Base-by-base conservation (phyloP, 805 yeast genomes). In the Starmerella floricola region DNA sequence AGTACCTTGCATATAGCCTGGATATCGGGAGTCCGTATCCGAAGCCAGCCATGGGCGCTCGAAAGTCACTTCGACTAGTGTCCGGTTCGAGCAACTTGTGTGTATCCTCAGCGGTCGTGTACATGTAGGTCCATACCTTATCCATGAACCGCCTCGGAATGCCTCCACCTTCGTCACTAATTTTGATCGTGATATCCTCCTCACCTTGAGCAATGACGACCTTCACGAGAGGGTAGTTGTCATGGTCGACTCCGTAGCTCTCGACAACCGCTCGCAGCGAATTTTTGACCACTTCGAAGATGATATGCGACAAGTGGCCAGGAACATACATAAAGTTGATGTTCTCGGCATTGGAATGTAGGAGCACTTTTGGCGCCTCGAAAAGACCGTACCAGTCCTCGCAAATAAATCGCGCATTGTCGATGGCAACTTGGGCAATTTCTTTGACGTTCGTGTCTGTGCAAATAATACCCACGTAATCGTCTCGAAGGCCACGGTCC, bases 111-210 rank as follows among this genome's bases (percentile, higher is more conserved):
- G 86, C 94, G 0, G 95, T 82, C 3, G 95, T 86, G 63, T 85
- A 85, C 60, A 86, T 70, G 59, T 85, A 85, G 0, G 94, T 82
- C 95, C 94, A 86, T 34, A 85, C 81, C 49, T 81, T 67, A 3
- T 94, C 91, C 13, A 82, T 73, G 42, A 81, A 87, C 47, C 83
- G 71, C 46, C 94, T 69, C 2, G 94, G 82, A 46, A 86, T 84
- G 18, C 95, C 95, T 24, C 95, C 95, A 29, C 95, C 95, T 63
- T 85, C 94, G 59, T 85, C 95, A 23, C 87, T 78, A 48, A 85
- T 78, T 60, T 86, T 86, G 53, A 85, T 79, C 8, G 95, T 85
- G 52, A 86, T 84, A 55, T 86, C 95, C 58, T 85, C 94, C 35
- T 76, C 73, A 13, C 95, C 95, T 56, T 84, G 83, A 10, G 87